Conservation (phyloP, 2,329 filamentous ascomycete genomes). For the Trichoderma brevicompactum region DNA sequence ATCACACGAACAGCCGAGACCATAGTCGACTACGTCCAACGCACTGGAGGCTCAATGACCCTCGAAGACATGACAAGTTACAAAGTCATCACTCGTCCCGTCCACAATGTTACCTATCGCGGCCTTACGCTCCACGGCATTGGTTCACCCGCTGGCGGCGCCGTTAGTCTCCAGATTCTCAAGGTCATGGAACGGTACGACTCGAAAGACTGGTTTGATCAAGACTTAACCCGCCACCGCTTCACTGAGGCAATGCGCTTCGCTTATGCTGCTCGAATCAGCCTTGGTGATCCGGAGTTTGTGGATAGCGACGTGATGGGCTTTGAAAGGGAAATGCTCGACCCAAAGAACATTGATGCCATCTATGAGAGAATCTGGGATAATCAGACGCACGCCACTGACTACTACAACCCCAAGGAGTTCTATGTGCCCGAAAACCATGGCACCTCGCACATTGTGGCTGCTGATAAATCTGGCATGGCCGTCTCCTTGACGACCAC, state of each 20-base stretch:
- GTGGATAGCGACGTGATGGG: constrained; percentile 59
- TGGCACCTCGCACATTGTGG: constrained; percentile 74
- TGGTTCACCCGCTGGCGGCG: constrained; percentile 77
- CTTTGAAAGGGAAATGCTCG: constrained; percentile 73
- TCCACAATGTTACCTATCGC: constrained; percentile 67
- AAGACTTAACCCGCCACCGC: constrained; percentile 76
- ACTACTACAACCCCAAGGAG: constrained; percentile 71
- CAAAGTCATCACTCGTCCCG: constrained; percentile 65
- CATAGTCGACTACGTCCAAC: constrained; percentile 70
- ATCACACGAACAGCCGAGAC: constrained; percentile 63
- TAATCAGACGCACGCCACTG: constrained; percentile 69
- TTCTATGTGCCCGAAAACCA: constrained; percentile 71
- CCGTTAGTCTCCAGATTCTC: constrained; percentile 73
- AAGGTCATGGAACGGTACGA: constrained; percentile 83
- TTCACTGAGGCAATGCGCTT: constrained; percentile 90
- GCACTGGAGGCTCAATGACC: constrained; percentile 82
- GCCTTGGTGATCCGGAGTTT: constrained; percentile 81
- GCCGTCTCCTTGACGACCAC: constrained; percentile 84
- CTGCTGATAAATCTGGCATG: constrained; percentile 73
- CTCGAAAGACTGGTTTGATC: constrained; percentile 55
- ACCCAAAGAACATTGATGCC: constrained; percentile 58
- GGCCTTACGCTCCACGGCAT: constrained; percentile 72
- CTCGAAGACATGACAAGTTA: constrained; percentile 77
- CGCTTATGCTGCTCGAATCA: constrained; percentile 77
- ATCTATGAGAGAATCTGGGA: constrained; percentile 74